Conservation (phyloP, 768 basidiomycete species). For the Termitomyces sp. region DNA sequence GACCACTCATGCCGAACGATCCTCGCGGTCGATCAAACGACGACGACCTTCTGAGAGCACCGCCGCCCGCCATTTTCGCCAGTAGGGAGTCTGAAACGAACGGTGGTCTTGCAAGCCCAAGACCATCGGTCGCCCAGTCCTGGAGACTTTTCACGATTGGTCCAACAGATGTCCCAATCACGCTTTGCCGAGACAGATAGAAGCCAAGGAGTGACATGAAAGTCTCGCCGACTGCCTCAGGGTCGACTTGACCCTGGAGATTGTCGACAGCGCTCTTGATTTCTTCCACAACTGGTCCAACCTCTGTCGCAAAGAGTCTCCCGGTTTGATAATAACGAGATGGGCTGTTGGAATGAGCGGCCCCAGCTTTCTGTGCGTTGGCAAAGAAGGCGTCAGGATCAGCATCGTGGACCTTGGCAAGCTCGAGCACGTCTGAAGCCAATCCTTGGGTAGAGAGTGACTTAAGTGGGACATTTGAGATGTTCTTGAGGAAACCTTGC, state of each 20-base stretch:
- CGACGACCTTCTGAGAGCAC: not conserved
- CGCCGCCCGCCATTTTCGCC: slow-evolving; percentile 9
- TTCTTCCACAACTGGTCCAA: slow-evolving; percentile 19
- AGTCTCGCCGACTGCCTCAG: slow-evolving; percentile 50
- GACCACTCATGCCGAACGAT: not conserved
- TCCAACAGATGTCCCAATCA: slow-evolving; percentile 39
- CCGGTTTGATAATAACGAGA: not conserved
- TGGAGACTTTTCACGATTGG: slow-evolving; percentile 52
- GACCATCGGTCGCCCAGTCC: slow-evolving; percentile 54
- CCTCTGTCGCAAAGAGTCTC: slow-evolving; percentile 11
- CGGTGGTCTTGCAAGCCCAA: slow-evolving; percentile 48
- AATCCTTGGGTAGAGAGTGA: slow-evolving; percentile 47
- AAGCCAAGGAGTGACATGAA: slow-evolving; percentile 70
- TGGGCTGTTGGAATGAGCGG: not conserved
- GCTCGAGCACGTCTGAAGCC: slow-evolving; percentile 34
- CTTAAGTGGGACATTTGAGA: slow-evolving; percentile 68
- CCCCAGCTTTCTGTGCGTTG: not conserved
- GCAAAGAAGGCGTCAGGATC: slow-evolving; percentile 32
- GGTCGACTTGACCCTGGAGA: slow-evolving; percentile 34
- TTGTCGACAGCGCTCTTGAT: slow-evolving; percentile 24
- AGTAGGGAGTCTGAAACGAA: slow-evolving; percentile 47
- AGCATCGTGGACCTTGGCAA: slow-evolving; percentile 46
- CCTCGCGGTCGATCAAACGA: not conserved
- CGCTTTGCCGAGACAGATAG: slow-evolving; percentile 48
- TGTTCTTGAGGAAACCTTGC: slow-evolving; percentile 54